Percentiles rank a stretch among this genome's conserved stretches.
phyloP scores from a whole-genome alignment of 1,139 yeast genomes.

The Groenewaldozyma sp. region DNA sequence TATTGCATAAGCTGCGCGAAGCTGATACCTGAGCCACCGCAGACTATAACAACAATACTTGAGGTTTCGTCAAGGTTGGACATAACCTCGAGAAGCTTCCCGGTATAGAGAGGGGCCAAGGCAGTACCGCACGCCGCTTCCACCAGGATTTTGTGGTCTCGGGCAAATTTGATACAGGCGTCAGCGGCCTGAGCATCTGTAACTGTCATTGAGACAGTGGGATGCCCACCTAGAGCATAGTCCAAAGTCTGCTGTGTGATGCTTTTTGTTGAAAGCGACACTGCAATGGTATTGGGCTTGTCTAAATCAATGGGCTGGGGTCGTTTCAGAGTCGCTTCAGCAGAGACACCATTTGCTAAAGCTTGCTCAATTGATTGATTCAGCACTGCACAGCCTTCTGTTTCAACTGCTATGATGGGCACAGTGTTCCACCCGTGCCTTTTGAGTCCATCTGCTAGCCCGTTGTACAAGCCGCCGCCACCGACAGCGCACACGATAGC shows the following conservation, averaged over 20 bases:
- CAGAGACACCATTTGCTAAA: constrained; percentile 27
- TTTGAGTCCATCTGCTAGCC: constrained; percentile 49
- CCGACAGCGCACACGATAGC: constrained; percentile 66
- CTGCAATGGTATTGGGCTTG: constrained; percentile 48
- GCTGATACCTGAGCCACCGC: constrained; percentile 28
- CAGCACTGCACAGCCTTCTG: constrained; percentile 55
- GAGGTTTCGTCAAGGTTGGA: constrained; percentile 21
- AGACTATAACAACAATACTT: constrained; percentile 26
- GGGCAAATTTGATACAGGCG: constrained; percentile 44
- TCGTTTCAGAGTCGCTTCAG: background rate
- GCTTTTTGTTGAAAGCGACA: constrained; percentile 53
- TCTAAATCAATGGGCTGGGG: constrained; percentile 18
- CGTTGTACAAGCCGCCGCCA: constrained; percentile 67
- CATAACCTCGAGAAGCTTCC: constrained; percentile 18
- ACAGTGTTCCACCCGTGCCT: constrained; percentile 35
- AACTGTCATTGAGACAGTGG: constrained; percentile 41
- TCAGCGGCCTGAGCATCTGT: constrained; percentile 48
- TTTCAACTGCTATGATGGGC: constrained; percentile 53
- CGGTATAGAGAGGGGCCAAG: constrained; percentile 41
- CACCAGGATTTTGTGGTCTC: constrained; percentile 42
- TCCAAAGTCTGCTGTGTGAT: constrained; percentile 43
- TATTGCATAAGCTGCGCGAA: constrained; percentile 23
- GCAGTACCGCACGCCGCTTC: constrained; percentile 79
- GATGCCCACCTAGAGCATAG: constrained; percentile 31
- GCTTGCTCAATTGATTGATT: constrained; percentile 39